Conservation (phyloP, 2,329 filamentous ascomycete genomes). For the Ophiocordyceps polyrhachis-furcata region DNA sequence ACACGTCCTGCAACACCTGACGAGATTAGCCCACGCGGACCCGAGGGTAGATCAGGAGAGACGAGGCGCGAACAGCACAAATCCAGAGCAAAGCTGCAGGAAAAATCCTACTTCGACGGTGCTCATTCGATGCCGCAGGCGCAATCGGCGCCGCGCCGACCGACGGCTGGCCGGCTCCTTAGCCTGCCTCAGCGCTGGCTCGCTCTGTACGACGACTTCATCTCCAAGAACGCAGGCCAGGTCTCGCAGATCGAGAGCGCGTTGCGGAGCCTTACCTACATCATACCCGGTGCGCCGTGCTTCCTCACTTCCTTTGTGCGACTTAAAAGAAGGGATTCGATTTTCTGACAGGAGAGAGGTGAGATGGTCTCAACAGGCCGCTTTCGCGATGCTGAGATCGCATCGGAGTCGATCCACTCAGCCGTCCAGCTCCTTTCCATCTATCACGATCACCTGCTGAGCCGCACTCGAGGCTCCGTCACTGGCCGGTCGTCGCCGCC, state of each 20-base stretch:
- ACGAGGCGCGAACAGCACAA: background rate
- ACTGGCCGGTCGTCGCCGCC: conserved; percentile 39
- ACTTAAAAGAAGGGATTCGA: background rate
- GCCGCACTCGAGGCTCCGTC: conserved; percentile 32
- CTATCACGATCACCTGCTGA: conserved; percentile 79
- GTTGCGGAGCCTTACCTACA: conserved; percentile 80
- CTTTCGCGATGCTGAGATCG: conserved; percentile 82
- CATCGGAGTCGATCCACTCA: conserved; percentile 81
- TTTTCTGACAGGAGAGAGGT: background rate
- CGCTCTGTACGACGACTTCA: conserved; percentile 67
- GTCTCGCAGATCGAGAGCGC: conserved; percentile 92
- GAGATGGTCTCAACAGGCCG: conserved; percentile 31
- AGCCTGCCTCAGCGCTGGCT: conserved; percentile 47
- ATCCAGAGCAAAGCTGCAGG: background rate
- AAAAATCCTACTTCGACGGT: background rate
- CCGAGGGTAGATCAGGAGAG: too few relatives aligned
- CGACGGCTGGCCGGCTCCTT: conserved; percentile 21
- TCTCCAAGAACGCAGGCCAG: conserved; percentile 83
- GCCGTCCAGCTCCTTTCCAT: conserved; percentile 77
- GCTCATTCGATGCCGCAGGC: background rate
- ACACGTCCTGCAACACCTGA: too few relatives aligned
- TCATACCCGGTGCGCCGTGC: conserved; percentile 52
- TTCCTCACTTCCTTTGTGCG: background rate
- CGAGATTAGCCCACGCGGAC: too few relatives aligned
- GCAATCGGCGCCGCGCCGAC: conserved; percentile 2